Evolutionary conservation across 257 asterid genomes (phyloP).

Genomic region (Phtheirospermum japonicum): DNA sequence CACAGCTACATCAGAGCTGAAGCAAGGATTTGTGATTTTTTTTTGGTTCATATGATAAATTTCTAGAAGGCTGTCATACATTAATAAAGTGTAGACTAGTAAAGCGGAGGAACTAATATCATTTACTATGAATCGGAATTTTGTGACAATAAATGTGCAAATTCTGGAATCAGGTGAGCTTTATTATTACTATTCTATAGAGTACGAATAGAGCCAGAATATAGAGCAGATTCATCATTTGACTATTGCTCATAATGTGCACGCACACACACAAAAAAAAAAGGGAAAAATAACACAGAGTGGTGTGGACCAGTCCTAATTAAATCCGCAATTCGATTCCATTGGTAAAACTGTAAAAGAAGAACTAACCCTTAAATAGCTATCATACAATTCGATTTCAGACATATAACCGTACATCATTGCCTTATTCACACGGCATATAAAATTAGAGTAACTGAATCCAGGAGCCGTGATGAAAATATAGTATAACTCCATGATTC

Average conservation of each 20-base stretch:
- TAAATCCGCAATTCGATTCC: conserved; percentile 1
- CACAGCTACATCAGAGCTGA: not conserved
- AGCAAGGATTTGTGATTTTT: not conserved
- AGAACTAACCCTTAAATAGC: too few species aligned
- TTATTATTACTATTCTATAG: not conserved
- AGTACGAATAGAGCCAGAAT: not conserved
- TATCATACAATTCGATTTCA: not conserved
- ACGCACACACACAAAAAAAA: not conserved
- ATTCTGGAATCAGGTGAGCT: not conserved
- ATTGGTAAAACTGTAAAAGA: not conserved
- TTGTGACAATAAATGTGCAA: not conserved
- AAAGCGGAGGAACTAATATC: not conserved
- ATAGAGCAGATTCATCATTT: not conserved
- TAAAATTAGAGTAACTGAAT: conserved; percentile 6
- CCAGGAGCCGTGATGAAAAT: conserved; percentile 8
- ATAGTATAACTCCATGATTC: conserved; percentile 4
- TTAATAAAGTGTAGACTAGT: not conserved
- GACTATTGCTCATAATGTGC: not conserved
- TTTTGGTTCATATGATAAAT: not conserved
- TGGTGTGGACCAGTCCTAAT: conserved; percentile 1
- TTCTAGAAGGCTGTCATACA: not conserved
- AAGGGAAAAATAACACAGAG: not conserved
- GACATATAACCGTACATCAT: conserved; percentile 4
- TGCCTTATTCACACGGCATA: not conserved
- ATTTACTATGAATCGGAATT: not conserved